Percentiles rank a stretch among this genome's conserved stretches.
phyloP scores from a whole-genome alignment of 2,329 filamentous ascomycete genomes.

The Alternaria sp. region DNA sequence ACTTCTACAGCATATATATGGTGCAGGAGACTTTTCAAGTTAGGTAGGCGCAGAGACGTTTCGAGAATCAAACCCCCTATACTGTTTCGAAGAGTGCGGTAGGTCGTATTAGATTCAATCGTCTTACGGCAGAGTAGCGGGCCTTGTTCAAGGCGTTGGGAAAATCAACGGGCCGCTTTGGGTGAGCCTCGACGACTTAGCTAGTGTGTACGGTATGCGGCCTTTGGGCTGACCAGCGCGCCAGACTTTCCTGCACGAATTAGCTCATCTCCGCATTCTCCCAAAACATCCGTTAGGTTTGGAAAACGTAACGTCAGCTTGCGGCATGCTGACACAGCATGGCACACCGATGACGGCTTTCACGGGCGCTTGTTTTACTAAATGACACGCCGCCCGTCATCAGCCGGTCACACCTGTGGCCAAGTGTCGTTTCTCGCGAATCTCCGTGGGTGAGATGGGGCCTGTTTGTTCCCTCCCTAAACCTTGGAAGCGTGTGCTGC shows the following conservation, averaged over 20 bases:
- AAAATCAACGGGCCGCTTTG: neutral
- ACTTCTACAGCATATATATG: neutral
- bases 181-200: neutral
- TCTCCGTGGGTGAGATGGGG: slow-evolving; percentile 9
- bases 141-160: neutral
- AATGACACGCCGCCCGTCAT: slow-evolving; percentile 22
- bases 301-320: slow-evolving; percentile 1
- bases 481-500: neutral
- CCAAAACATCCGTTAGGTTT: slow-evolving; percentile 2
- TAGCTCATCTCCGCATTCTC: slow-evolving; percentile 9
- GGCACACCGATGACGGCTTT: slow-evolving; percentile 29
- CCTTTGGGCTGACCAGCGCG: neutral
- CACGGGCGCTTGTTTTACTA: slow-evolving; percentile 15
- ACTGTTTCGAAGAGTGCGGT: neutral
- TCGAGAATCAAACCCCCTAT: neutral
- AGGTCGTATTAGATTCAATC: neutral
- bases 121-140: too few relatives aligned
- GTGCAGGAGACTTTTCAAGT: neutral
- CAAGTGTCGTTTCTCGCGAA: slow-evolving; percentile 12
- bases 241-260: slow-evolving; percentile 8
- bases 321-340: slow-evolving; percentile 13
- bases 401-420: slow-evolving; percentile 24
- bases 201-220: slow-evolving; percentile 1
- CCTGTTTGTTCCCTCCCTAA: neutral
- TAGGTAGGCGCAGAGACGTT: neutral